Evolutionary conservation across 176 grass and related monocot genomes (phyloP).

Genomic region (Puya raimondii): DNA sequence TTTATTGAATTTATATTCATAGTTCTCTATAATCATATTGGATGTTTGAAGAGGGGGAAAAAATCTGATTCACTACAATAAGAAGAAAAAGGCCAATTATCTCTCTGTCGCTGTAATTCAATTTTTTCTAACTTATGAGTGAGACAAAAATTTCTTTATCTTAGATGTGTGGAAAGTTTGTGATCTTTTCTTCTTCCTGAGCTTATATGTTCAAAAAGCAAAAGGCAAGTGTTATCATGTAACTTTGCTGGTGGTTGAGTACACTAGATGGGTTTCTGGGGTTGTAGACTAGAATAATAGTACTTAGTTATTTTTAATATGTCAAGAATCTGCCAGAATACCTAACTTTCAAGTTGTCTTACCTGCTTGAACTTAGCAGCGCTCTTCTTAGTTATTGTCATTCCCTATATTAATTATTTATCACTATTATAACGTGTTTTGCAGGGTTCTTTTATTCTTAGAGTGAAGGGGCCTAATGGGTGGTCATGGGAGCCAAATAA

Average conservation of each 20-base stretch:
- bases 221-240: too few relatives aligned
- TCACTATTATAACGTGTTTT: slow-evolving; percentile 15
- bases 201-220: too few relatives aligned
- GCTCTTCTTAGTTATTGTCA: too few relatives aligned
- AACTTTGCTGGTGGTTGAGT: too few relatives aligned
- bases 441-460: slow-evolving; percentile 78
- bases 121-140: neutral
- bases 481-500: slow-evolving; percentile 86
- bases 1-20: neutral
- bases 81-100: neutral
- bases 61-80: neutral
- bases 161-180: neutral
- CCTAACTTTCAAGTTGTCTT: too few relatives aligned
- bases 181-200: neutral
- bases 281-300: too few relatives aligned
- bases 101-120: neutral
- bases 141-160: neutral
- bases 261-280: too few relatives aligned
- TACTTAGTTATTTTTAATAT: too few relatives aligned
- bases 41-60: neutral
- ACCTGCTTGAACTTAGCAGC: too few relatives aligned
- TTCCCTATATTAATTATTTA: neutral
- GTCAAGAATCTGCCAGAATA: too few relatives aligned
- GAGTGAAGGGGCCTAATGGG: slow-evolving; percentile 85
- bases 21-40: neutral